Evolutionary conservation across 805 yeast genomes (phyloP).

Genomic region (Myxozyma monticola): DNA sequence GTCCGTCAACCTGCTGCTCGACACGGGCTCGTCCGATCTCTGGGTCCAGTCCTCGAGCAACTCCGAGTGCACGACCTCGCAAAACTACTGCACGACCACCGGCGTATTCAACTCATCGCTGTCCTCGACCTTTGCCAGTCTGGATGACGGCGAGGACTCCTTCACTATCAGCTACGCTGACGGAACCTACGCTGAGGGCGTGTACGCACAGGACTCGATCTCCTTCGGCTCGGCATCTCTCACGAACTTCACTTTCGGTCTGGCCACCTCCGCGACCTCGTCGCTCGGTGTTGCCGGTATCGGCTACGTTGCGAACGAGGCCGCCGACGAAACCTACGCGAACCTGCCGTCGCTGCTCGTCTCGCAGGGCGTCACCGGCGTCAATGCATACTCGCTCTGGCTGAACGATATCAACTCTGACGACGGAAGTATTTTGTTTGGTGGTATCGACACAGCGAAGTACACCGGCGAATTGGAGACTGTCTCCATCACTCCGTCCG

Average conservation of each 20-base stretch:
- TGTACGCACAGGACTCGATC: conserved; percentile 65
- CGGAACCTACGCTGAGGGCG: conserved; percentile 50
- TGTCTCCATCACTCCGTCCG: conserved; percentile 36
- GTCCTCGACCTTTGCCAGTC: conserved; percentile 28
- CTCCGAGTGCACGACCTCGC: conserved; percentile 42
- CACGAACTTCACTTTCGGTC: conserved; percentile 62
- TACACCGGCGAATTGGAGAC: conserved; percentile 42
- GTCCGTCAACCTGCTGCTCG: conserved; percentile 55
- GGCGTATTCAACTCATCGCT: conserved; percentile 35
- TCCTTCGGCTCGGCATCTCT: conserved; percentile 52
- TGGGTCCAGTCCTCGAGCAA: conserved; percentile 57
- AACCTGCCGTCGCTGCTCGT: conserved; percentile 42
- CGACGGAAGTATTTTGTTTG: conserved; percentile 45
- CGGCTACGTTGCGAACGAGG: conserved; percentile 41
- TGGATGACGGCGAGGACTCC: conserved; percentile 13
- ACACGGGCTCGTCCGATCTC: conserved; percentile 74
- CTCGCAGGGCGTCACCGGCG: conserved; percentile 45
- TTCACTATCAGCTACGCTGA: conserved; percentile 49
- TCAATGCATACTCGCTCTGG: conserved; percentile 50
- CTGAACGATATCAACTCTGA: conserved; percentile 40
- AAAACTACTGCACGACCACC: conserved; percentile 30
- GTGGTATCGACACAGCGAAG: conserved; percentile 48
- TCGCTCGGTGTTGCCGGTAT: conserved; percentile 52
- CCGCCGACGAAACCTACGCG: conserved; percentile 32
- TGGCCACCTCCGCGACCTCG: conserved; percentile 65